phyloP scores from a whole-genome alignment of 1,284 basidiomycete genomes.

The Microbotryomycetes sp. region DNA sequence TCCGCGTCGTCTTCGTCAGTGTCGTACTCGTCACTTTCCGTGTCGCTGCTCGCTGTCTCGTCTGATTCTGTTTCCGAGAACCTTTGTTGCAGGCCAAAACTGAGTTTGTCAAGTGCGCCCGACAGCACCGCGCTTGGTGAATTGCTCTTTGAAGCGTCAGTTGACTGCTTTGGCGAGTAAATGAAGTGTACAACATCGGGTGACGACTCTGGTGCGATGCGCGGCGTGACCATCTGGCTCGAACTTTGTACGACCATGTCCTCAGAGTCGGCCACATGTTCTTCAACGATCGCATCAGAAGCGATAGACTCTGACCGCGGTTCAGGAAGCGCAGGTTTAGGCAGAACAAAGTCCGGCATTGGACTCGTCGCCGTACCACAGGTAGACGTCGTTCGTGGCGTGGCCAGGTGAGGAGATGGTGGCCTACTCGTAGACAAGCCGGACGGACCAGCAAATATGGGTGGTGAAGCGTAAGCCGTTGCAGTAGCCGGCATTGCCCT shows the following conservation, averaged over 20 bases:
- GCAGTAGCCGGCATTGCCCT: not conserved
- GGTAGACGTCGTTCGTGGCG: slow-evolving; percentile 1
- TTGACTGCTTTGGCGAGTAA: slow-evolving; percentile 1
- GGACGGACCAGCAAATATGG: not conserved
- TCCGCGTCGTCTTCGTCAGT: not conserved
- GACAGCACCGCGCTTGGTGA: not conserved
- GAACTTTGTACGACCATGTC: not conserved
- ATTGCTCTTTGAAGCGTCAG: not conserved
- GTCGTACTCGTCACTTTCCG: slow-evolving; percentile 1
- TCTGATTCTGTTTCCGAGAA: not conserved
- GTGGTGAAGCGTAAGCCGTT: not conserved
- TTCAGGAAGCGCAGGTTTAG: not conserved
- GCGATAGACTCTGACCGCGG: too few species aligned
- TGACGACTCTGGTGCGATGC: not conserved
- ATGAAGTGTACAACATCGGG: not conserved
- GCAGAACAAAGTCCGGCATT: slow-evolving; percentile 15
- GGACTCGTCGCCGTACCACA: slow-evolving; percentile 2
- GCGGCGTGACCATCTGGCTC: not conserved
- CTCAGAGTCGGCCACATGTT: not conserved
- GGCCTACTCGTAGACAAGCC: slow-evolving; percentile 18
- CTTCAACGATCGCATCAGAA: not conserved
- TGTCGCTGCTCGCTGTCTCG: not conserved
- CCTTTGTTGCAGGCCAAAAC: not conserved
- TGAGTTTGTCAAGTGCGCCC: not conserved
- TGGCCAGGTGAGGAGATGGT: slow-evolving; percentile 10